Evolutionary conservation across 768 basidiomycete genomes (phyloP).

Genomic region (Tricholoma matsutake): DNA sequence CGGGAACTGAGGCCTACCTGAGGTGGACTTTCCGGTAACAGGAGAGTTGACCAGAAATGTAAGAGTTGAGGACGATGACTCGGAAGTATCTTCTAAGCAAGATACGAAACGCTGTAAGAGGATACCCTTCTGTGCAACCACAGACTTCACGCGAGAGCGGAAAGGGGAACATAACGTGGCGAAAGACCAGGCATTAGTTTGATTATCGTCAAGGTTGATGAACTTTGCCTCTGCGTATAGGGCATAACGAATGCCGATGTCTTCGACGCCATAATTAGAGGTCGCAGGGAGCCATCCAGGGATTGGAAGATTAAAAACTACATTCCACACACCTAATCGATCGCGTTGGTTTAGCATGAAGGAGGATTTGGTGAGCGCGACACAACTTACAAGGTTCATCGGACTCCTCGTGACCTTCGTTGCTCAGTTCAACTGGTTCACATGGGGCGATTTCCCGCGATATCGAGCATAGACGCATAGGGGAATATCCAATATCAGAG

Average conservation of each 20-base stretch:
- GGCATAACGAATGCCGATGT: slow-evolving; percentile 59
- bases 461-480: slow-evolving; percentile 63
- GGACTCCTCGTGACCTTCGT: slow-evolving; percentile 60
- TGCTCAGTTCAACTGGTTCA: slow-evolving; percentile 57
- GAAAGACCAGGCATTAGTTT: slow-evolving; percentile 40
- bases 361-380: not conserved
- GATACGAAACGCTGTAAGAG: slow-evolving; percentile 52
- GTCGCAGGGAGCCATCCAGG: slow-evolving; percentile 87
- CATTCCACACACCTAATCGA: slow-evolving; percentile 58
- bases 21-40: slow-evolving; percentile 13
- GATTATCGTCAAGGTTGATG: slow-evolving; percentile 40
- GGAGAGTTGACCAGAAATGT: slow-evolving; percentile 45
- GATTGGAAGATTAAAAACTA: slow-evolving; percentile 78
- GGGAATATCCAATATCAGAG: slow-evolving; percentile 61
- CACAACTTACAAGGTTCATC: slow-evolving; percentile 45
- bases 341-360: slow-evolving; percentile 5
- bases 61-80: slow-evolving; percentile 29
- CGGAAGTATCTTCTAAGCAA: slow-evolving; percentile 31
- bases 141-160: slow-evolving; percentile 40
- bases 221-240: slow-evolving; percentile 68
- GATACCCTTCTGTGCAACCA: slow-evolving; percentile 42
- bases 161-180: slow-evolving; percentile 56
- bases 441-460: slow-evolving; percentile 57
- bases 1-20: slow-evolving; percentile 38
- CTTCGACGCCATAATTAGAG: slow-evolving; percentile 46